Base-by-base conservation (phyloP, 768 basidiomycete species). In the Suillus sp. region DNA sequence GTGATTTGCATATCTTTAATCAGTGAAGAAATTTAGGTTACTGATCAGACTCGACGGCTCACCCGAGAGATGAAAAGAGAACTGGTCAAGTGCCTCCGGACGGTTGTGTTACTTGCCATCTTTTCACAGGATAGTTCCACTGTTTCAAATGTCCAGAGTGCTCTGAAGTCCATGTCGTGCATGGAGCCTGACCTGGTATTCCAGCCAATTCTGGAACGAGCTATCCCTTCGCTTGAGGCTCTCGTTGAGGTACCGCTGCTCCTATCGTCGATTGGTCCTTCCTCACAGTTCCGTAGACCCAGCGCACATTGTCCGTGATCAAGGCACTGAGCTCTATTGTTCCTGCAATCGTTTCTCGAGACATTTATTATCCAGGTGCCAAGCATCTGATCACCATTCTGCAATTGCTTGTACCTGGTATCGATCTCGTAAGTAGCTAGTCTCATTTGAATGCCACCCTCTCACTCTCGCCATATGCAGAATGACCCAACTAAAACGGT, bases 121-220 rank as follows among this genome's bases (percentile, higher is more conserved):
- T 96, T 96, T 78, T 93, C 91, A 10, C 90, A 91, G 71, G 92
- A 94, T 71, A 80, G 83, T 56, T 80, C 83, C 11, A 91, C 92
- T 1, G 88, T 91, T 34, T 75, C 81, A 18, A 91, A 93, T 67
- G 88, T 93, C 48, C 89, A 92, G 71, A 86, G 86, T 47, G 89
- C 90, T 63, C 77, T 96, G 66, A 93, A 93, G 75, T 91, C 88
- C 20, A 87, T 95, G 87, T 85, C 86, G 62, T 75, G 89, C 50
- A 87, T 93, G 83, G 93, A 95, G 67, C 93, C 95, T 1, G 92
- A 93, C 71, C 80, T 96, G 25, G 88, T 96, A 66, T 78, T 96
- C 48, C 86, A 89, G 51, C 86, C 92, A 0, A 83, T 96, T 47
- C 75, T 96, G 64, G 93, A 96, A 72, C 81, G 93, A 60, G 92